phyloP scores from a whole-genome alignment of 1,139 yeast genomes.

The Meyerozyma guilliermondii region DNA sequence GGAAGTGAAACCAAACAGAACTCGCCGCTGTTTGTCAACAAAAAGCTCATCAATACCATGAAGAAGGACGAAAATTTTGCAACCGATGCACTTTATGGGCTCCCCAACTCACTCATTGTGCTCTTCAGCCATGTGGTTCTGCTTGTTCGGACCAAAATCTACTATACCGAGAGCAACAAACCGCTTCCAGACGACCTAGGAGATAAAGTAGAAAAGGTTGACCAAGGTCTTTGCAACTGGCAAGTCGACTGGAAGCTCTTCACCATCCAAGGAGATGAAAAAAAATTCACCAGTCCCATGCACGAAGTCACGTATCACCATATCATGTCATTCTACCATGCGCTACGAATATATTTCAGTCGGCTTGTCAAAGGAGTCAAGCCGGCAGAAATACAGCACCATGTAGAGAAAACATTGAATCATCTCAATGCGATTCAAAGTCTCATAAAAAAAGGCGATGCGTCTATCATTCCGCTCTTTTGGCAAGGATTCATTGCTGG shows the following conservation, averaged over 20 bases:
- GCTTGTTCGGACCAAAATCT: constrained; percentile 56
- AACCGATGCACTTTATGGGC: constrained; percentile 77
- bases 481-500: constrained; percentile 94
- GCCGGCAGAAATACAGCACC: constrained; percentile 50
- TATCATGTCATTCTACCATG: constrained; percentile 73
- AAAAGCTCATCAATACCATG: constrained; percentile 40
- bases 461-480: constrained; percentile 67
- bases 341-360: constrained; percentile 69
- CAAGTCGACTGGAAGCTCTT: constrained; percentile 57
- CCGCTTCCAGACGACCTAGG: constrained; percentile 40
- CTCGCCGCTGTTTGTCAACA: constrained; percentile 40
- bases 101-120: constrained; percentile 74
- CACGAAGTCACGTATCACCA: constrained; percentile 82
- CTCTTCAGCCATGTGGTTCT: constrained; percentile 69
- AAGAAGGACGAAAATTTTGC: constrained; percentile 55
- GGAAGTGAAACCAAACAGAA: constrained; percentile 2
- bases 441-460: constrained; percentile 49
- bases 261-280: constrained; percentile 11
- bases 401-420: constrained; percentile 55
- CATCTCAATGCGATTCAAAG: constrained; percentile 63
- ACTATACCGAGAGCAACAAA: constrained; percentile 15
- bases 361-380: constrained; percentile 56
- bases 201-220: constrained; percentile 43
- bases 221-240: constrained; percentile 56
- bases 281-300: constrained; percentile 44